A percentile compares a stretch with the other conserved stretches of the same genome.
These are phyloP conservation scores for Schoenoplectus triqueter DNA, from an alignment of 202 grass and related monocot species.

Conservation along the genomic window DNA sequence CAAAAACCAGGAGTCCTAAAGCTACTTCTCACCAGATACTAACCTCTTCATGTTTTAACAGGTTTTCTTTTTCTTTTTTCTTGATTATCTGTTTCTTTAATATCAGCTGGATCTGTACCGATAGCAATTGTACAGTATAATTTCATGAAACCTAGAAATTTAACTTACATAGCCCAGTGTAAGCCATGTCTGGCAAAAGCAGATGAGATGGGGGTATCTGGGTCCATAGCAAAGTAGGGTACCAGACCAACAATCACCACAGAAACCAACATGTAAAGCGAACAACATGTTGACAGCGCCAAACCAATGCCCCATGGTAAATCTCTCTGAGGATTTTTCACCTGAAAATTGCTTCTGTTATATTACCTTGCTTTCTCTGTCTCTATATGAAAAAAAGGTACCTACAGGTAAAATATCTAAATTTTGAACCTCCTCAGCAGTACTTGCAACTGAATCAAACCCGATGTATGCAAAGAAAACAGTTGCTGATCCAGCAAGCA, in stretches of 20 bases:
- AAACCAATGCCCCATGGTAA: conserved; percentile 83
- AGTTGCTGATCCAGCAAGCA: conserved; percentile 92
- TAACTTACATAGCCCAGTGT: conserved; percentile 86
- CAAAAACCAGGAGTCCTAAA: conserved; percentile 3
- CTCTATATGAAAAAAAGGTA: neutral
- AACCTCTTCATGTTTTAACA: neutral
- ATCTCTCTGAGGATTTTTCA: conserved; percentile 96
- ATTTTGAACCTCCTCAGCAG: conserved; percentile 84
- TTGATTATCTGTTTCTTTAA: neutral
- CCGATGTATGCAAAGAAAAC: conserved; percentile 99
- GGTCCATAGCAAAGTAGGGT: conserved; percentile 94
- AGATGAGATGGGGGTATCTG: conserved; percentile 98
- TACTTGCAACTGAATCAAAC: conserved; percentile 92
- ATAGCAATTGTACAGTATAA: conserved; percentile 17
- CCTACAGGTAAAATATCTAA: conserved; percentile 18
- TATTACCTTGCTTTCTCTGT: conserved; percentile 8
- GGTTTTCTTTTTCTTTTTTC: neutral
- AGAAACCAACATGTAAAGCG: conserved; percentile 92
- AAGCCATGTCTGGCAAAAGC: conserved; percentile 89
- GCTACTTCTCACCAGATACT: neutral
- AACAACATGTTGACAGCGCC: conserved; percentile 79
- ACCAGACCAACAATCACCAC: conserved; percentile 92
- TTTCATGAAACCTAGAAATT: neutral
- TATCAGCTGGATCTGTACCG: neutral
- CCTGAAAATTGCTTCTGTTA: conserved; percentile 50